Conservation (phyloP, 352 stramenopile genomes). For the Phytophthora vignae region DNA sequence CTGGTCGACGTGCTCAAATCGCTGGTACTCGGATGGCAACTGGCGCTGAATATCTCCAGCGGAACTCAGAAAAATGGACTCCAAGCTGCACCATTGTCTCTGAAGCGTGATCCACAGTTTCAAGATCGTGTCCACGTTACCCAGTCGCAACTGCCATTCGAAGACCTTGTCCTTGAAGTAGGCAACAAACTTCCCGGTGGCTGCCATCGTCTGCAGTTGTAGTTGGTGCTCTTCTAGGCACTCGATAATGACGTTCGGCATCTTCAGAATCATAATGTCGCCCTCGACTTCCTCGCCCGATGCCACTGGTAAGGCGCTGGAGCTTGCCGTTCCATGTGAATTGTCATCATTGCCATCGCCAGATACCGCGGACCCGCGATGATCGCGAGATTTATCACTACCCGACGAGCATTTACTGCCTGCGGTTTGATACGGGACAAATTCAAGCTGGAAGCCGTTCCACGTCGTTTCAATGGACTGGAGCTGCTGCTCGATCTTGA, state of each 20-base stretch:
- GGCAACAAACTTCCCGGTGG: constrained; percentile 96
- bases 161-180: constrained; percentile 97
- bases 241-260: constrained; percentile 93
- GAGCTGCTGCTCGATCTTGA: constrained; percentile 98
- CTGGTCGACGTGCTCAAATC: constrained; percentile 89
- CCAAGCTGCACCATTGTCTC: constrained; percentile 93
- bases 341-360: not conserved
- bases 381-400: constrained; percentile 4
- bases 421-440: constrained; percentile 90
- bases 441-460: constrained; percentile 92
- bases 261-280: constrained; percentile 91
- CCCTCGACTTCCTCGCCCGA: constrained; percentile 54
- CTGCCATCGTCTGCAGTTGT: constrained; percentile 95
- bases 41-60: constrained; percentile 93
- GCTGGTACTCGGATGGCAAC: constrained; percentile 91
- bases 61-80: constrained; percentile 95
- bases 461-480: constrained; percentile 92
- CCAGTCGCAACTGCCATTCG: constrained; percentile 93
- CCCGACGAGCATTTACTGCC: constrained; percentile 26
- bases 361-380: constrained; percentile 2
- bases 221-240: constrained; percentile 96
- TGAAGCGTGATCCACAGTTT: constrained; percentile 94
- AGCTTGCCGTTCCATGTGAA: constrained; percentile 4
- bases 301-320: constrained; percentile 14
- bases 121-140: constrained; percentile 93